phyloP scores from a whole-genome alignment of 768 basidiomycete species.

The Rubroboletus satanas region DNA sequence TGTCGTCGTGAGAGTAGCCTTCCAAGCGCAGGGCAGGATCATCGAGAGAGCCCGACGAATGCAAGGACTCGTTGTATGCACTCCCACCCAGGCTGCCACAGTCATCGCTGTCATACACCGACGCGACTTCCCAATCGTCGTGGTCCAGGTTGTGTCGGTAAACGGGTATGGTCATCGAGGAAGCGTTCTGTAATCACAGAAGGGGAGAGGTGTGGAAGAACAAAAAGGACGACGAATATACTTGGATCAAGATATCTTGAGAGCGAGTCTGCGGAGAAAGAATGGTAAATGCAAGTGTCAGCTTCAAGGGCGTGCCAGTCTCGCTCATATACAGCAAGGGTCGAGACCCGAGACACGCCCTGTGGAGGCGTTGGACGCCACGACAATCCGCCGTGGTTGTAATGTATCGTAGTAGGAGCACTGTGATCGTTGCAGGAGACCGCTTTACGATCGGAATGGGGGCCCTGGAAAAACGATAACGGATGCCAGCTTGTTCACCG shows the following conservation, averaged over 20 bases:
- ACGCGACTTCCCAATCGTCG: slow-evolving; percentile 30
- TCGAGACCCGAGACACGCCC: slow-evolving; percentile 19
- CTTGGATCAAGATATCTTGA: neutral
- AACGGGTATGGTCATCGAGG: slow-evolving; percentile 24
- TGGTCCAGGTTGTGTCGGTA: slow-evolving; percentile 23
- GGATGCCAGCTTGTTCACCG: neutral
- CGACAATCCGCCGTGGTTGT: slow-evolving; percentile 21
- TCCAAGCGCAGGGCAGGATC: slow-evolving; percentile 8
- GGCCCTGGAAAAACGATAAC: slow-evolving; percentile 6
- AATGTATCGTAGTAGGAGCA: slow-evolving; percentile 8
- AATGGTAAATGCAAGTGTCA: neutral
- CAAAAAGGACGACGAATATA: neutral
- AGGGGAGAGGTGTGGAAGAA: neutral
- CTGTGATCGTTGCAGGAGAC: slow-evolving; percentile 7
- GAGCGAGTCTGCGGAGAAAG: neutral
- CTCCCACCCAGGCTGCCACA: slow-evolving; percentile 25
- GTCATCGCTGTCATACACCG: slow-evolving; percentile 29
- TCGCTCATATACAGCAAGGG: slow-evolving; percentile 26
- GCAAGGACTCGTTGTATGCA: slow-evolving; percentile 12
- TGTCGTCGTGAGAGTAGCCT: neutral
- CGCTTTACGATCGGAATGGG: slow-evolving; percentile 8
- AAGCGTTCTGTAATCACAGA: neutral
- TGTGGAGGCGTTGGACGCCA: slow-evolving; percentile 23
- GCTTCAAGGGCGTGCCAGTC: slow-evolving; percentile 3
- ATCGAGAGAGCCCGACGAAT: slow-evolving; percentile 1